Base-by-base conservation (phyloP, 768 basidiomycete species). In the Termitomyces sp. region DNA sequence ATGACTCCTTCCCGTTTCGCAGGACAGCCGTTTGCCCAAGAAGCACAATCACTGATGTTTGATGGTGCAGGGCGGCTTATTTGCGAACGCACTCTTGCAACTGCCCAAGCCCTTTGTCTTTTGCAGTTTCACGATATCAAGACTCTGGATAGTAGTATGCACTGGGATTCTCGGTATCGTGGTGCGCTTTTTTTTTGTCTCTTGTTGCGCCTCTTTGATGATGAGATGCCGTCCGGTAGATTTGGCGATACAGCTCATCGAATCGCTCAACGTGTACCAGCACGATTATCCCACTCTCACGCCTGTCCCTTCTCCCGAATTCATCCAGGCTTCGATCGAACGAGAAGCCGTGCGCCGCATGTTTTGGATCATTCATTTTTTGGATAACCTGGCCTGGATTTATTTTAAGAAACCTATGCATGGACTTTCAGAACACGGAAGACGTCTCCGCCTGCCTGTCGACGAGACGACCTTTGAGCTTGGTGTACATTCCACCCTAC, bases 381-480 rank as follows among this genome's bases (percentile, higher is more conserved):
- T 87, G 64, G 83, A 86, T 64, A 70, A 79, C 59, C 70, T 76
- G 66, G 70, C 73, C 27, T 70, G 71, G 41, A 73, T 78, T 41
- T 78, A 74, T 66, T 76, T 76, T 67, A 78, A 76, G 66, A 74
- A 73, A 55, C 73, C 76, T 19, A 70, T 73, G 37, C 70, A 73
- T 32, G 71, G 73, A 56, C 55, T 66, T 3, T 70, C 71, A 39
- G 75, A 76, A 34, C 68, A 72, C 41, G 80, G 86, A 57, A 68
- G 82, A 56, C 77, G 76, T 35, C 77, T 91, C 42, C 81, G 85
- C 48, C 74, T 92, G 35, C 90, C 90, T n/a, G 82, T 84, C 8
- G 89, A 91, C 65, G 90, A 92, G 69, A 84, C 88, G 9, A 85
- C 81, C 67, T 92, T 91, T 63, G 89, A 92, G 68, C 72, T 92